Conservation (phyloP, 495 filamentous ascomycete species). For the Neohortaea acidophila region DNA sequence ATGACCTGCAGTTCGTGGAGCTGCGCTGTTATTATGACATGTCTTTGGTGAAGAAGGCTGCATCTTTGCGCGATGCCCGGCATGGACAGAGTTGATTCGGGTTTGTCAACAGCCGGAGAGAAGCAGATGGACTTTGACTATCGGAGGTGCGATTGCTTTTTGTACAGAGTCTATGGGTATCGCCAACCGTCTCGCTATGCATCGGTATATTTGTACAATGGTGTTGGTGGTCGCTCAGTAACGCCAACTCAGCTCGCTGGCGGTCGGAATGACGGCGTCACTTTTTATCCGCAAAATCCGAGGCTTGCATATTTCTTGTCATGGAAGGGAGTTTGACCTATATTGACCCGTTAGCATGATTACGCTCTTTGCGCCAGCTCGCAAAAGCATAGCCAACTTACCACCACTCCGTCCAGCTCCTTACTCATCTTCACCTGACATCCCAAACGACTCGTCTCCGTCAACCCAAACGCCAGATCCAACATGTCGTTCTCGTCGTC, state of each 20-base stretch:
- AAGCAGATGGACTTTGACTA: too few relatives aligned
- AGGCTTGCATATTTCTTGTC: conserved; percentile 92
- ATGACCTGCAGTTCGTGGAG: too few relatives aligned
- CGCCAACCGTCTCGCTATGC: conserved; percentile 13
- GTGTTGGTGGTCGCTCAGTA: not conserved
- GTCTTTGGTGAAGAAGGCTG: too few relatives aligned
- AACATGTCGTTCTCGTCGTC: conserved; percentile 99
- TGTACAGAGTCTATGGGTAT: too few relatives aligned
- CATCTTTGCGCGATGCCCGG: too few relatives aligned
- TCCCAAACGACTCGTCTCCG: conserved; percentile 87
- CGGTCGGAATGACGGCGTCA: not conserved
- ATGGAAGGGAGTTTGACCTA: conserved; percentile 57
- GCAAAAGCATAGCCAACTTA: conserved; percentile 24
- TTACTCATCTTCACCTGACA: conserved; percentile 88
- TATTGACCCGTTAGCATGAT: not conserved
- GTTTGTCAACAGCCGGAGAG: too few relatives aligned
- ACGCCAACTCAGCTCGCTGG: not conserved
- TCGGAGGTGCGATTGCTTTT: too few relatives aligned
- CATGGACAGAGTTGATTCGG: too few relatives aligned
- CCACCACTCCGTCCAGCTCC: conserved; percentile 71
- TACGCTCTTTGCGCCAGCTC: not conserved
- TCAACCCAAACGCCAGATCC: conserved; percentile 87
- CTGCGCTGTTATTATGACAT: too few relatives aligned
- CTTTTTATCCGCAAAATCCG: conserved; percentile 57
- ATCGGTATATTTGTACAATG: not conserved